These are phyloP conservation scores for Solanum piurae DNA, from an alignment of 257 asterid genomes.

Conservation along the genomic window DNA sequence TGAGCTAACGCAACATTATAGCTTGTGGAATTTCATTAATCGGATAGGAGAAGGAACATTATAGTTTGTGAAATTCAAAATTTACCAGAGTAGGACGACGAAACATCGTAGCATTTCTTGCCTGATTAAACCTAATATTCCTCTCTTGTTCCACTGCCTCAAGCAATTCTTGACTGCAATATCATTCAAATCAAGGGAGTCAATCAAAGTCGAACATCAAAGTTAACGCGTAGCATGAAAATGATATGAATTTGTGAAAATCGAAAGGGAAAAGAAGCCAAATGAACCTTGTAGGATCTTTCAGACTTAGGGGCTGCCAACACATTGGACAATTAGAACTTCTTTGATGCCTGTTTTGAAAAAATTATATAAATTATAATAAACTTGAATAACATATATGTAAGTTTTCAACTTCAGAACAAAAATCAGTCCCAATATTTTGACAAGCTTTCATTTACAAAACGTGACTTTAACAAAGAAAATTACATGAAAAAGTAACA, in stretches of 20 bases:
- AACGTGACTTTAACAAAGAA: not conserved
- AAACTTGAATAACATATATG: not conserved
- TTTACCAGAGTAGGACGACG: constrained; percentile 73
- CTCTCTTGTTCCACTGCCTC: constrained; percentile 79
- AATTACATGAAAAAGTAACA: not conserved
- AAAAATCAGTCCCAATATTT: not conserved
- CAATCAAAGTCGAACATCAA: not conserved
- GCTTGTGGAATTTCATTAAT: not conserved
- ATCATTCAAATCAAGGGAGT: not conserved
- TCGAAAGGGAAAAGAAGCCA: not conserved
- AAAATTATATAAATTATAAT: not conserved
- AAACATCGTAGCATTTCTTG: constrained; percentile 54
- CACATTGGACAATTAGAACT: constrained; percentile 98
- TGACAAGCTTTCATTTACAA: not conserved
- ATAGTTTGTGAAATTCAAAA: constrained; percentile 42
- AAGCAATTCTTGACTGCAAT: constrained; percentile 82
- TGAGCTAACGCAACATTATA: not conserved
- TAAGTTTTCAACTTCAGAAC: not conserved
- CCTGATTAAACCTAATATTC: constrained; percentile 38
- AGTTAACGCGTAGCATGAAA: not conserved
- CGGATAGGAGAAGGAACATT: not conserved
- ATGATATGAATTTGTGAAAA: not conserved
- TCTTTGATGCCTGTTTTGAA: constrained; percentile 71
- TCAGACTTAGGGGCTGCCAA: constrained; percentile 76
- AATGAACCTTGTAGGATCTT: constrained; percentile 65